Percentiles rank a stretch among this genome's conserved stretches.
Evolutionary conservation across 768 basidiomycete species (phyloP).

Genomic region (Agrocybe pediades): DNA sequence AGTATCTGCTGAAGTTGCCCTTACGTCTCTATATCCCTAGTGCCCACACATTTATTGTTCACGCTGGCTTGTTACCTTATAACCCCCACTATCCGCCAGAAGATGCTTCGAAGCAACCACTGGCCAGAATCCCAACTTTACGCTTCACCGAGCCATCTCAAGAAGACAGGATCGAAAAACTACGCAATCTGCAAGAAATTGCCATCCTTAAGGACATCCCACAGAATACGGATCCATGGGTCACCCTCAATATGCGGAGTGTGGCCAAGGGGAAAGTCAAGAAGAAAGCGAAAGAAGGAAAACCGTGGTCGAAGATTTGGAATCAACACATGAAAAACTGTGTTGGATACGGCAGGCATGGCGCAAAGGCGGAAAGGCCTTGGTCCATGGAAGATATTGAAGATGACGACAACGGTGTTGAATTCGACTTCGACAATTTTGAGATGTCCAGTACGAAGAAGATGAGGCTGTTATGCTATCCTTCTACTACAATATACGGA

Average conservation of each 20-base stretch:
- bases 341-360: slow-evolving; percentile 37
- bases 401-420: neutral
- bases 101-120: slow-evolving; percentile 63
- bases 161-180: slow-evolving; percentile 15
- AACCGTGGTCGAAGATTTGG: slow-evolving; percentile 80
- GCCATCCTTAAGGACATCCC: slow-evolving; percentile 68
- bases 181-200: slow-evolving; percentile 67
- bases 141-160: slow-evolving; percentile 7
- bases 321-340: slow-evolving; percentile 63
- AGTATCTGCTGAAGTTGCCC: slow-evolving; percentile 78
- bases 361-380: neutral
- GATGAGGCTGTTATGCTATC: slow-evolving; percentile 57
- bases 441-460: slow-evolving; percentile 16
- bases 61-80: slow-evolving; percentile 79
- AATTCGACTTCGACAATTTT: slow-evolving; percentile 1
- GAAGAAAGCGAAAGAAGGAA: slow-evolving; percentile 52
- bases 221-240: slow-evolving; percentile 81
- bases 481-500: slow-evolving; percentile 83
- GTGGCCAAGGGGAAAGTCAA: slow-evolving; percentile 47
- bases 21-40: slow-evolving; percentile 73
- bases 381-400: slow-evolving; percentile 11
- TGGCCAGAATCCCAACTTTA: slow-evolving; percentile 59
- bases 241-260: slow-evolving; percentile 71
- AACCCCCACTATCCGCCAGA: slow-evolving; percentile 56
- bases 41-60: slow-evolving; percentile 76